Percentiles rank a stretch among this genome's conserved stretches.
Evolutionary conservation across 108 stramenopile species (phyloP).

Genomic region (Fragilaria radians): DNA sequence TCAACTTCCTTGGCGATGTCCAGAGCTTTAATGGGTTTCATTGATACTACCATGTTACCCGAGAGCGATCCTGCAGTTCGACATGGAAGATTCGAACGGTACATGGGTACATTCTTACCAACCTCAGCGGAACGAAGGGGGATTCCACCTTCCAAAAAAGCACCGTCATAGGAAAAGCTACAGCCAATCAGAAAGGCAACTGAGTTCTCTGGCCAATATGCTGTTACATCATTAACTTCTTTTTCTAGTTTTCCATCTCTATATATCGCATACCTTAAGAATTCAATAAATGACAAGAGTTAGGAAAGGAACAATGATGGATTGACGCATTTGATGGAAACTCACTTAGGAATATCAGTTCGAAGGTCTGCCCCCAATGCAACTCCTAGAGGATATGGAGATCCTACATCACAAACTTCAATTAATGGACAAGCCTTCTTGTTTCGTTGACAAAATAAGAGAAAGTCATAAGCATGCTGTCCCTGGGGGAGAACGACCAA

Average conservation of each 20-base stretch:
- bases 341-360: constrained; percentile 65
- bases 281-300: background rate
- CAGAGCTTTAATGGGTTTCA: constrained; percentile 77
- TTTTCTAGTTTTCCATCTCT: constrained; percentile 52
- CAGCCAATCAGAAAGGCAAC: constrained; percentile 86
- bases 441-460: constrained; percentile 86
- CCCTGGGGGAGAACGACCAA: constrained; percentile 71
- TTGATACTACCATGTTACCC: constrained; percentile 79
- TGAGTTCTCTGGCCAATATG: constrained; percentile 63
- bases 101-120: constrained; percentile 87
- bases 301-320: background rate
- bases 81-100: constrained; percentile 60
- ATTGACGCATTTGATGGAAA: background rate
- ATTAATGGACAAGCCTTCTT: constrained; percentile 81
- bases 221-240: constrained; percentile 54
- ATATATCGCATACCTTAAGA: constrained; percentile 74
- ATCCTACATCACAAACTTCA: constrained; percentile 72
- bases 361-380: constrained; percentile 53
- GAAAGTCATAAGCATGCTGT: constrained; percentile 71
- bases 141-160: constrained; percentile 59
- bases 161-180: constrained; percentile 80
- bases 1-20: constrained; percentile 62
- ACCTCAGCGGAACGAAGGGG: constrained; percentile 64
- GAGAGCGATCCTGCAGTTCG: constrained; percentile 55
- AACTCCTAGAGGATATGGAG: constrained; percentile 24